Evolutionary conservation across 1,284 basidiomycete genomes (phyloP).

Genomic region (Marasmius oreades): DNA sequence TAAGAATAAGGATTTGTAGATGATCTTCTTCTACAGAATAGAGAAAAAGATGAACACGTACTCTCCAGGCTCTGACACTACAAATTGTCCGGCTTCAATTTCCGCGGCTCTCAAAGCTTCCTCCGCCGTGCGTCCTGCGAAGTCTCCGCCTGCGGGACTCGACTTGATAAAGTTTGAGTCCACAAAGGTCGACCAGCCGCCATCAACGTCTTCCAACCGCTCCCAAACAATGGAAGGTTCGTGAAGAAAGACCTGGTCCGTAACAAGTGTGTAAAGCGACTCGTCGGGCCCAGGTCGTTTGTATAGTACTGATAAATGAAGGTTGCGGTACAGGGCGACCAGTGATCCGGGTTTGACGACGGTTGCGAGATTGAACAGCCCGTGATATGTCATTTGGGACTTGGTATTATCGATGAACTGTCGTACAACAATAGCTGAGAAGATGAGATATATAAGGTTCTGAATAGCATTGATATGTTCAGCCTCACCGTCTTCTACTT

Average conservation of each 20-base stretch:
- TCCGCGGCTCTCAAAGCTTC: conserved; percentile 47
- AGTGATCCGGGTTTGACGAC: conserved; percentile 53
- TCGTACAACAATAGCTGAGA: conserved; percentile 61
- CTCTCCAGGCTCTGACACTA: conserved; percentile 50
- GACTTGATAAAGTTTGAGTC: conserved; percentile 64
- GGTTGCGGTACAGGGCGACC: conserved; percentile 83
- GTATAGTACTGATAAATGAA: conserved; percentile 86
- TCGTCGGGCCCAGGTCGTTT: conserved; percentile 42
- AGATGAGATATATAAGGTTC: neutral
- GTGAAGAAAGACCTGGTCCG: conserved; percentile 75
- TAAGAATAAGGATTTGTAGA: neutral
- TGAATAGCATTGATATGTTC: too few species aligned
- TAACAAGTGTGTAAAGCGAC: conserved; percentile 75
- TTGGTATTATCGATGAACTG: conserved; percentile 69
- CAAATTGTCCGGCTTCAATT: conserved; percentile 30
- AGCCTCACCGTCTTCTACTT: conserved; percentile 65
- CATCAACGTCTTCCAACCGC: conserved; percentile 83
- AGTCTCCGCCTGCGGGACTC: conserved; percentile 74
- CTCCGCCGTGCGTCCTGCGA: conserved; percentile 70
- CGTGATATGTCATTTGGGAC: conserved; percentile 86
- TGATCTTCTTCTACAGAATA: neutral
- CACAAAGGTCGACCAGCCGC: conserved; percentile 70
- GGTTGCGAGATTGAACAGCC: conserved; percentile 65
- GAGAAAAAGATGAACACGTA: conserved; percentile 28
- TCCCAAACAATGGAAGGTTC: conserved; percentile 87